Evolutionary conservation across 441 rosid genomes (phyloP), one percentile per base, ranked within the genome.

Genomic region (Metrosideros polymorpha): DNA sequence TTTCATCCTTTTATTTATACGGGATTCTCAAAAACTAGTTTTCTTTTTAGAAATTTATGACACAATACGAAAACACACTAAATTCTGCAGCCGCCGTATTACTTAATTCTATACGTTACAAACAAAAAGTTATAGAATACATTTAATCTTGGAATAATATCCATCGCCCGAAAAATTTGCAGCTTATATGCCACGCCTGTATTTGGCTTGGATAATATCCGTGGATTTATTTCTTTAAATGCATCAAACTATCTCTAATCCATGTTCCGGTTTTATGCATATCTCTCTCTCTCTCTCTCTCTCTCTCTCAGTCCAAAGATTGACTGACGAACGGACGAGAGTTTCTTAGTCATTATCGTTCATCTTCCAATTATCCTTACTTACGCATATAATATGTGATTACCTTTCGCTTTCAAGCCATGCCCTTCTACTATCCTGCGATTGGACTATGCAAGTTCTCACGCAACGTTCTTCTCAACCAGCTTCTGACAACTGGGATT

Each of bases 401-500:
- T 32, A 0, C 43, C 43, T 63, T 63, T 63, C 76, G 76, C 76
- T 63, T 32, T 63, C 76, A 63, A 63, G 76, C 45, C 4, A 32
- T 17, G 14, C 76, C 45, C 35, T 32, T 63, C 2, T 18, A 9
- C 76, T 63, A 7, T 63, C 76, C 76, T 63, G 13, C 7, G 12
- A 15, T 63, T 63, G 76, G 76, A 32, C 76, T 10, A 12, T 32
- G 45, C 77, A 42, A 24, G 24, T 71, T 71, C 79, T 39, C 79
- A 35, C 79, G n/a, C 79, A 47, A 71, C 79, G 47, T 39, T 39
- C 79, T 35, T 71, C 79, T 0, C 47, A 39, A 22, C 47, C 79
- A 17, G 84, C 85, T 51, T 53, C 66, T 75, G 57, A 71, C 86
- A 85, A 75, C 49, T 85, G 86, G 71, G 63, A 24, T 85, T 85